Evolutionary conservation across 495 filamentous ascomycete genomes (phyloP), one percentile per base, ranked within the genome.

Genomic region (Talaromyces adpressus): DNA sequence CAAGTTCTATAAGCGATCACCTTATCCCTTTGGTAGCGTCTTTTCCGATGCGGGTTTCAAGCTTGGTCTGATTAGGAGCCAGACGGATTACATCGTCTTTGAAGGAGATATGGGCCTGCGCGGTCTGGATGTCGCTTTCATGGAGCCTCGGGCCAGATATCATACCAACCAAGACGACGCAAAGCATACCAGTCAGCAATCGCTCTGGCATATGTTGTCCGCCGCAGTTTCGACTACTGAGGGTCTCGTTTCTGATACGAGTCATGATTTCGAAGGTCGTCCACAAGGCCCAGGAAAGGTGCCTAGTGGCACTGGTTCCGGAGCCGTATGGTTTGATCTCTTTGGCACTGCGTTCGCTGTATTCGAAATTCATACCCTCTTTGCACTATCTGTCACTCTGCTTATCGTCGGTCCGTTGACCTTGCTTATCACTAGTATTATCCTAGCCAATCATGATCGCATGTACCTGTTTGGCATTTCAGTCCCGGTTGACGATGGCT

Each of bases 161-260:
- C 94, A 98, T 72, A 98, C 93, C 7, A 84, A 89, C 59, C 86
- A 96, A 73, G 94, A 98, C 74, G 90, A 94, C 73, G 81, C 87
- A 2, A 82, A 80, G 47, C 92, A 97, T 73, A 87, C 90, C 0
- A 91, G 85, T 36, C 79, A 74, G 62, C 82, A 86, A 47, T 93
- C 91, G 18, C 70, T 98, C 8, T 96, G 91, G 91, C 92, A 98
- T 70, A 98, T 98, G 94, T 79, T 96, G 5, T 92, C 90, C 52
- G 85, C 85, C 23, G 84, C 92, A 29, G 76, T 97, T 27, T 81
- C 85, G 30, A 94, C 91, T 0, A 84, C 88, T 60, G 79, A 86
- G 69, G 78, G 75, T 2, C 79, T 97, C 58, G 87, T 91, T 0
- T 84, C 85, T 29, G 87, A 95, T 68, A 85, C 82, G 0, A 87